These are phyloP conservation scores for Triticum monococcum DNA, from an alignment of 176 grass and related monocot species.

Conservation along the genomic window DNA sequence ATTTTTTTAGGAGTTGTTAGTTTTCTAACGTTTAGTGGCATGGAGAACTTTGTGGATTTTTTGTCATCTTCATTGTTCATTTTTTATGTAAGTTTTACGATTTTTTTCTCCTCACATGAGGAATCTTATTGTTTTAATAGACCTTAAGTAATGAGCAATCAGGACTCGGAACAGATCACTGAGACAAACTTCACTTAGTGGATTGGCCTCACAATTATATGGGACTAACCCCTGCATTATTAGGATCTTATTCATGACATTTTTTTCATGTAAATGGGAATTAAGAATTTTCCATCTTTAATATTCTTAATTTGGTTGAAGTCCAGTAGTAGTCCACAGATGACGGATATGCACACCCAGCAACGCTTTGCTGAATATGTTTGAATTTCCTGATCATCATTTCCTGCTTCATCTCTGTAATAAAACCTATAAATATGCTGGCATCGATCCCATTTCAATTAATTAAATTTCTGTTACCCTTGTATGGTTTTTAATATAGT, in stretches of 20 bases:
- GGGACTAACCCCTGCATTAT: background rate
- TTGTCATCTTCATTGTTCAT: background rate
- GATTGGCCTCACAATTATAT: constrained; percentile 20
- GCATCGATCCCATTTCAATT: background rate
- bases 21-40: background rate
- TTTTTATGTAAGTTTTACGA: background rate
- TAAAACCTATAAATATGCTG: background rate
- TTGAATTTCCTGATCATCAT: background rate
- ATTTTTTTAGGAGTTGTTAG: background rate
- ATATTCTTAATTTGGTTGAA: background rate
- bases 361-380: background rate
- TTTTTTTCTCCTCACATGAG: background rate
- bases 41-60: background rate
- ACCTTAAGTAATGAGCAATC: background rate
- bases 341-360: background rate
- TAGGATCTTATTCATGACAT: background rate
- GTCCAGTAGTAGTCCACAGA: background rate
- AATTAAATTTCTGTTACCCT: background rate
- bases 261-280: background rate
- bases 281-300: background rate
- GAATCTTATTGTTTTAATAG: background rate
- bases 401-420: background rate
- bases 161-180: background rate
- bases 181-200: background rate
- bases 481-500: background rate